Evolutionary conservation across 2,329 filamentous ascomycete genomes (phyloP).

Genomic region (Pezicula neosporulosa): DNA sequence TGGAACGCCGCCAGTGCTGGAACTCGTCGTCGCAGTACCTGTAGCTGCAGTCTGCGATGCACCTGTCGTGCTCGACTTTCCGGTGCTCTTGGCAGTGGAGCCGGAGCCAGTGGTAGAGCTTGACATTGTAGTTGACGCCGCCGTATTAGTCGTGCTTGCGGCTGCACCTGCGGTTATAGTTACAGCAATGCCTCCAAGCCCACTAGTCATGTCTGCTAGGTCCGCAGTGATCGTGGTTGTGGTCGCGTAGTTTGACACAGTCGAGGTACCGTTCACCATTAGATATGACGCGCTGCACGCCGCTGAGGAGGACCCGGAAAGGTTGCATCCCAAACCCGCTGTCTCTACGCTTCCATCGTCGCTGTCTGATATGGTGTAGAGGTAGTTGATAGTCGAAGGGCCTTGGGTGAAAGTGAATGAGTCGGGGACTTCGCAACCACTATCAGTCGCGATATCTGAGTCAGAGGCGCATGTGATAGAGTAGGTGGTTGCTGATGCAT

Average conservation of each 20-base stretch:
- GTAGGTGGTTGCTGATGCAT: conserved; percentile 17
- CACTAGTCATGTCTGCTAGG: neutral
- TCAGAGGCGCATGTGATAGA: conserved; percentile 6
- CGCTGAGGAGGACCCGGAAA: conserved; percentile 10
- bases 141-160: conserved; percentile 2
- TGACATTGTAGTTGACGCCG: conserved; percentile 4
- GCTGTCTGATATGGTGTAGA: neutral
- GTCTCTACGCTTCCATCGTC: neutral
- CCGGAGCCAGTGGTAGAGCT: neutral
- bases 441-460: neutral
- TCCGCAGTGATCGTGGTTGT: conserved; percentile 3
- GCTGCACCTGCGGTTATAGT: conserved; percentile 16
- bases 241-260: neutral
- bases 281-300: conserved; percentile 6
- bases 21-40: conserved; percentile 3
- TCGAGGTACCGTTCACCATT: neutral
- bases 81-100: neutral
- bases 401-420: conserved; percentile 21
- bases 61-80: neutral
- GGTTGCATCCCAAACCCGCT: conserved; percentile 9
- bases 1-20: conserved; percentile 15
- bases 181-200: conserved; percentile 5
- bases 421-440: conserved; percentile 14
- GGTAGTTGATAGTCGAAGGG: conserved; percentile 16
- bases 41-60: neutral